Conservation (phyloP, 768 basidiomycete species). For the Podaxis sp. region DNA sequence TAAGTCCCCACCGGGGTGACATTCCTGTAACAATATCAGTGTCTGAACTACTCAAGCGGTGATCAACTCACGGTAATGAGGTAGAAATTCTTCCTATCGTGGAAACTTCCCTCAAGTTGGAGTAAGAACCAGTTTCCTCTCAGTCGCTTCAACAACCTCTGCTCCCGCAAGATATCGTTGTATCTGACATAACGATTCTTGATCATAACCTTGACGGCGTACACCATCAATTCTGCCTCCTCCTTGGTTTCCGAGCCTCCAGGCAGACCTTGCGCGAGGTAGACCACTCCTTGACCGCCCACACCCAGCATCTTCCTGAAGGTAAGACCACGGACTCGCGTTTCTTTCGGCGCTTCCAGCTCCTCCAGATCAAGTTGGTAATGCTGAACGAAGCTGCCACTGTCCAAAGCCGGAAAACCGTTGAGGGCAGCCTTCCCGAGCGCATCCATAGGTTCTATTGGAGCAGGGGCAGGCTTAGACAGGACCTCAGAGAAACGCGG, state of each 20-base stretch:
- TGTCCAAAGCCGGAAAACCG: conserved; percentile 1
- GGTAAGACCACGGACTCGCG: conserved; percentile 8
- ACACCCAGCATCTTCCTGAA: conserved; percentile 17
- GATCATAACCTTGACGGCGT: conserved; percentile 20
- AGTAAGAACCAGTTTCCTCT: conserved; percentile 17
- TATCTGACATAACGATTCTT: conserved; percentile 14
- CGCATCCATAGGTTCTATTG: not conserved
- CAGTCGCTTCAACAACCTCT: conserved; percentile 19
- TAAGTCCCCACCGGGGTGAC: conserved; percentile 19
- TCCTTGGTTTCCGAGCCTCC: not conserved
- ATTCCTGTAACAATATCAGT: conserved; percentile 15
- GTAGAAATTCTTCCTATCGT: conserved; percentile 22
- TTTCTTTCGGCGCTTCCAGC: not conserved
- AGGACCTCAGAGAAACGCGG: conserved; percentile 9
- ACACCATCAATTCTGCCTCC: not conserved
- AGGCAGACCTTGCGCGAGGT: conserved; percentile 14
- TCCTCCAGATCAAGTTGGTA: not conserved
- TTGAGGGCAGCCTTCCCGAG: not conserved
- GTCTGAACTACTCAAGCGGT: not conserved
- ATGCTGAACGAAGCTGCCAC: not conserved
- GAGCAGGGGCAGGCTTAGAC: not conserved
- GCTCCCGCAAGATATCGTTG: conserved; percentile 19
- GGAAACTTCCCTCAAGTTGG: conserved; percentile 21
- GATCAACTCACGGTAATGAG: conserved; percentile 18
- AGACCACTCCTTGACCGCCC: conserved; percentile 21